Percentiles rank a stretch among this genome's conserved stretches.
Evolutionary conservation across 192 early-diverging fungal species (phyloP).

Genomic region (Rhizophagus sp.): DNA sequence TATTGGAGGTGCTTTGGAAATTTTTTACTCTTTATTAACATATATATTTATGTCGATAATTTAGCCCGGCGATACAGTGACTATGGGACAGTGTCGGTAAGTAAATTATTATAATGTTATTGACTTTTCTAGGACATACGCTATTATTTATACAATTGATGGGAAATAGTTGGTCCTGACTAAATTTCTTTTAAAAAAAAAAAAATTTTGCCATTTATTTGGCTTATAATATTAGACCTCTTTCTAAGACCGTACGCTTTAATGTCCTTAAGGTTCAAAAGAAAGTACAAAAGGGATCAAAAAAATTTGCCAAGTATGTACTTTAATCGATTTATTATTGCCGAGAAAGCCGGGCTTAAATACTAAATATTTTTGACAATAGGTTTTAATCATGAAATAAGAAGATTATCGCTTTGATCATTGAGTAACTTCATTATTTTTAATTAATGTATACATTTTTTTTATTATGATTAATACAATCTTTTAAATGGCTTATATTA

Average conservation of each 20-base stretch:
- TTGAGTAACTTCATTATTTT: no score
- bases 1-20: conserved; percentile 19
- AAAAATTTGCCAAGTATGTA: conserved; percentile 47
- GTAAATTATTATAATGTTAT: neutral
- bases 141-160: neutral
- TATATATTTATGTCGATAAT: neutral
- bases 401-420: neutral
- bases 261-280: conserved; percentile 98
- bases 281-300: conserved; percentile 52
- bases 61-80: conserved; percentile 83
- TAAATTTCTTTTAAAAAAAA: no score
- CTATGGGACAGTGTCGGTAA: conserved; percentile 96
- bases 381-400: neutral
- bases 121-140: neutral
- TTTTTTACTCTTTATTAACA: conserved; percentile 28
- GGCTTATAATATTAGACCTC: conserved; percentile 56
- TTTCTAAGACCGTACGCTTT: conserved; percentile 99
- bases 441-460: no score
- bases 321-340: neutral
- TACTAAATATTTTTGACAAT: neutral
- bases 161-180: neutral
- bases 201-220: neutral
- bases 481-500: no score
- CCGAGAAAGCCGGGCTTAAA: neutral
- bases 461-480: no score